Conservation (phyloP, 768 basidiomycete genomes). For the Vararia minispora region DNA sequence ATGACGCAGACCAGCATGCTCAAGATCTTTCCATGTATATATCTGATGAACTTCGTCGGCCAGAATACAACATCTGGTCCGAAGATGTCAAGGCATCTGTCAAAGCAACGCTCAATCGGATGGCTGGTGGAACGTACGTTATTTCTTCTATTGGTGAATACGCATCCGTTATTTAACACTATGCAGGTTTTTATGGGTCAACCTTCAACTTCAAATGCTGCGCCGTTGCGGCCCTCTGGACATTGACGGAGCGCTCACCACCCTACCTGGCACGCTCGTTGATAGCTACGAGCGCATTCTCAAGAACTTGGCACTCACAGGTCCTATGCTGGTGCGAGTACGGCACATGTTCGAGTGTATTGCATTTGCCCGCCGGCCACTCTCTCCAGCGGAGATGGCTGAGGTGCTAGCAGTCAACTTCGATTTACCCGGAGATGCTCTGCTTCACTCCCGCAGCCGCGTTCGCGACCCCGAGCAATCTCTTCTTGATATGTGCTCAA, state of each 20-base stretch:
- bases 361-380: conserved; percentile 7
- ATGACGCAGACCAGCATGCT: conserved; percentile 2
- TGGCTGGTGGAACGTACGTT: conserved; percentile 7
- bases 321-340: conserved; percentile 8
- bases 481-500: too few species aligned
- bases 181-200: conserved; percentile 17
- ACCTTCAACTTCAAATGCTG: conserved; percentile 15
- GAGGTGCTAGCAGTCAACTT: conserved; percentile 16
- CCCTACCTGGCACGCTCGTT: conserved; percentile 11
- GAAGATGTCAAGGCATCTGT: conserved; percentile 9
- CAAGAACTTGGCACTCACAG: conserved; percentile 11
- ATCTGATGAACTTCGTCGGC: conserved; percentile 8
- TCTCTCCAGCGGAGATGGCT: conserved; percentile 14
- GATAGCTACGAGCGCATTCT: conserved; percentile 17
- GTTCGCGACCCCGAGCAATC: too few species aligned
- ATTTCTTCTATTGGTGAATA: not conserved
- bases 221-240: conserved; percentile 6
- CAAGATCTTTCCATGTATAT: not conserved
- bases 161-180: not conserved
- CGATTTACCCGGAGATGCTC: too few species aligned
- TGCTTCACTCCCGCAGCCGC: too few species aligned
- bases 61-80: conserved; percentile 13
- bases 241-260: conserved; percentile 11
- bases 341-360: conserved; percentile 15
- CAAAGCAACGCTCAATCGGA: conserved; percentile 6